Base-by-base conservation (phyloP, 805 yeast genomes). In the Wickerhamiella alocasiicola region DNA sequence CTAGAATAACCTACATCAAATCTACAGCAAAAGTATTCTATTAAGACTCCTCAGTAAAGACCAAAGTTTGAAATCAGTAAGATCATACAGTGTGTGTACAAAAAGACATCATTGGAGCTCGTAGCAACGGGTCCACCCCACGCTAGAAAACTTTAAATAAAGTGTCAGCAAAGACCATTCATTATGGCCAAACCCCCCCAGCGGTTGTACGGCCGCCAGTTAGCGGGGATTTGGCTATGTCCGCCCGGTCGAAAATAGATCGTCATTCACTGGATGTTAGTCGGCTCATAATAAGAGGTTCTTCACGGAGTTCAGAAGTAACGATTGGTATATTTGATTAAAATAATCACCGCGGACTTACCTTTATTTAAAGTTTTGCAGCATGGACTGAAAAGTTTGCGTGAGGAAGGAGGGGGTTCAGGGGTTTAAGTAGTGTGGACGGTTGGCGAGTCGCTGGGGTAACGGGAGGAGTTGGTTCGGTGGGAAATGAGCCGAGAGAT, bases 231-330 rank as follows among this genome's bases (percentile, higher is more conserved):
- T 32, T 32, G 34, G 32, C 31, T 58, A 51, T 48, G 62, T 56
- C 62, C 62, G 62, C 62, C 62, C 62, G 62, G 62, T 58, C 62
- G 60, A 54, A 30, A 48, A 46, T 45, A 47, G 38, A 50, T 57
- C 62, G 42, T 57, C 61, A 56, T 54, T 47, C 57, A 49, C 54
- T 43, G 21, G n/a, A 24, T 16, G 55, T 49, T 53, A 50, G 55
- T 46, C 42, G 44, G 36, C 36, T 39, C 35, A 42, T 41, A 42
- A 36, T 38, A 13, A 13, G 32, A 15, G 16, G 17, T 23, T 49
- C 56, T 43, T 48, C 51, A 47, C 20, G 31, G 30, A 37, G 45
- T 45, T 57, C 62, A 54, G 62, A 49, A 54, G 61, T 60, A 57
- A 57, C 62, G 57, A 57, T 55, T 57, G 59, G 57, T 46, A 35